Conservation (phyloP, 768 basidiomycete species). For the Symmetrospora coprosmae region DNA sequence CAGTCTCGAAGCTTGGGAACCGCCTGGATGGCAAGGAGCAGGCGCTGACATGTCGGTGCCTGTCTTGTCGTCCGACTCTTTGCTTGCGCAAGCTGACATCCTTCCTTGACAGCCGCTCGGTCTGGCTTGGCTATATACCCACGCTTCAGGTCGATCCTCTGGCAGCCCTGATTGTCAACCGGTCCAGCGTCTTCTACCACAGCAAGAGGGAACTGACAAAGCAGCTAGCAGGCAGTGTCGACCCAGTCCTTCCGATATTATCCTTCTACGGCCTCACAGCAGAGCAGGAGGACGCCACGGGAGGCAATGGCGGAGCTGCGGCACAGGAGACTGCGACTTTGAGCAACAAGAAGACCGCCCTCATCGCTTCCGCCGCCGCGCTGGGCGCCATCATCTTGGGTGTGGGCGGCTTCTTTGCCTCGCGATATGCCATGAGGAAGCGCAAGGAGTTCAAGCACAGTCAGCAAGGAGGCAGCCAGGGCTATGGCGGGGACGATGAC, state of each 20-base stretch:
- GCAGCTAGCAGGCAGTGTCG: constrained; percentile 25
- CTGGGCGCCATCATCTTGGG: constrained; percentile 29
- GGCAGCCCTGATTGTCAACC: constrained; percentile 35
- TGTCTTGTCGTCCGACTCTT: constrained; percentile 40
- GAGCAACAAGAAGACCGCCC: constrained; percentile 30
- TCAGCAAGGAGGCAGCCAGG: not conserved
- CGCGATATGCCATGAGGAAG: constrained; percentile 22
- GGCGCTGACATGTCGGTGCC: not conserved
- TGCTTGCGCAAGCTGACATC: constrained; percentile 41
- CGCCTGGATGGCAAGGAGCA: not conserved
- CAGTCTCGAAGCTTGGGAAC: constrained; percentile 58
- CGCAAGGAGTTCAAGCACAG: not conserved
- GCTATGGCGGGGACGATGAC: not conserved
- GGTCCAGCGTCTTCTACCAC: constrained; percentile 28
- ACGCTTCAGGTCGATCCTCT: constrained; percentile 46
- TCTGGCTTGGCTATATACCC: constrained; percentile 61
- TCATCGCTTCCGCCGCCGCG: constrained; percentile 32
- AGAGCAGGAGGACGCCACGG: not conserved
- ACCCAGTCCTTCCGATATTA: not conserved
- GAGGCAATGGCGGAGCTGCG: not conserved
- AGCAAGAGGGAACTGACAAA: constrained; percentile 19
- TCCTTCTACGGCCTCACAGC: not conserved
- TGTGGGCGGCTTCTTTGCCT: constrained; percentile 29
- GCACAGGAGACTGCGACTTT: not conserved
- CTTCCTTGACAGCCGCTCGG: constrained; percentile 46